Percentiles rank a stretch among this genome's conserved stretches.
phyloP scores from a whole-genome alignment of 257 asterid genomes.

The Orobanche coerulescens region DNA sequence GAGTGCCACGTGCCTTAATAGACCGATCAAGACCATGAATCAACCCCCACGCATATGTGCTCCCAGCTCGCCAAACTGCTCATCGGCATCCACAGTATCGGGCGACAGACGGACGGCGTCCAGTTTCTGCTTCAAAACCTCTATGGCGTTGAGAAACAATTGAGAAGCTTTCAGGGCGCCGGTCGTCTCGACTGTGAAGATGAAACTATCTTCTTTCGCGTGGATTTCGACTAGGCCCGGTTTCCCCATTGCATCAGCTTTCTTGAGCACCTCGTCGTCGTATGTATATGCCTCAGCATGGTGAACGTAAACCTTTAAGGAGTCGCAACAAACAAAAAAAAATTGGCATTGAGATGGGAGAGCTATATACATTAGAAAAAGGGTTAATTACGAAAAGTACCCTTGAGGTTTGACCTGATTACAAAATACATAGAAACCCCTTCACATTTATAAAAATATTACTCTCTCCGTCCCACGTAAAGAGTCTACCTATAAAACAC shows the following conservation, averaged over 20 bases:
- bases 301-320: slow-evolving; percentile 52
- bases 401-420: too few species aligned
- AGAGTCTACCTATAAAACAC: too few species aligned
- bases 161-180: slow-evolving; percentile 90
- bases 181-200: slow-evolving; percentile 87
- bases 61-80: slow-evolving; percentile 95
- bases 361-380: background rate
- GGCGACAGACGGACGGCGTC: slow-evolving; percentile 94
- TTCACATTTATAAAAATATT: too few species aligned
- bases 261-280: slow-evolving; percentile 91
- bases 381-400: too few species aligned
- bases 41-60: slow-evolving; percentile 99
- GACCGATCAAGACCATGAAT: slow-evolving; percentile 5
- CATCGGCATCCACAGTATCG: slow-evolving; percentile 97
- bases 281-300: slow-evolving; percentile 88
- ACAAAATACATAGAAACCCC: too few species aligned
- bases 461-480: too few species aligned
- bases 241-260: slow-evolving; percentile 79
- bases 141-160: slow-evolving; percentile 76
- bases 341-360: background rate
- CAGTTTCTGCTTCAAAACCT: slow-evolving; percentile 77
- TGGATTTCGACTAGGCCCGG: slow-evolving; percentile 77
- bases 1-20: background rate
- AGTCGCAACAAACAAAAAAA: background rate
- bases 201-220: slow-evolving; percentile 88